Percentiles rank a stretch among this genome's conserved stretches.
phyloP scores from a whole-genome alignment of 805 yeast genomes.

The Metschnikowia santaceciliae region DNA sequence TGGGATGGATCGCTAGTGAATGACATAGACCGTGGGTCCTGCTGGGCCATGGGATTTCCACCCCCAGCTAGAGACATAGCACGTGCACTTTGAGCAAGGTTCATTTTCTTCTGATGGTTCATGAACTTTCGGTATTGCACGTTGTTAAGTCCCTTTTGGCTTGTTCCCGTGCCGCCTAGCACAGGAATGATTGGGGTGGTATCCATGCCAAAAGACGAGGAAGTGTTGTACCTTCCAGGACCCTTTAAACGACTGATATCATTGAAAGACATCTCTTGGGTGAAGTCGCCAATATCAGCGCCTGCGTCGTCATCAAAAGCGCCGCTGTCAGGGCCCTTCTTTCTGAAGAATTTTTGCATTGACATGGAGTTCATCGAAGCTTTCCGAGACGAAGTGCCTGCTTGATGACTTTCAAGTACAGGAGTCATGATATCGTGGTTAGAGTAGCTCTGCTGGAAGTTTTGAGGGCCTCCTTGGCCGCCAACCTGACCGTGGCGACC shows the following conservation, averaged over 20 bases:
- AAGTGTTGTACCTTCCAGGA: slow-evolving; percentile 54
- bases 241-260: slow-evolving; percentile 63
- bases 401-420: slow-evolving; percentile 8
- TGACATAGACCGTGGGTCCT: slow-evolving; percentile 32
- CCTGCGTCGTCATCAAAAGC: slow-evolving; percentile 38
- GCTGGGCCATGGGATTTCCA: slow-evolving; percentile 26
- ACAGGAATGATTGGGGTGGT: slow-evolving; percentile 78
- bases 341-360: slow-evolving; percentile 40
- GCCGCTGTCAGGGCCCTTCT: slow-evolving; percentile 28
- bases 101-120: slow-evolving; percentile 62
- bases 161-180: slow-evolving; percentile 32
- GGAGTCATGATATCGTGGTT: slow-evolving; percentile 30
- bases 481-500: slow-evolving; percentile 5
- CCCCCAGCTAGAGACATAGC: slow-evolving; percentile 41
- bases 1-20: slow-evolving; percentile 18
- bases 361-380: slow-evolving; percentile 36
- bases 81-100: slow-evolving; percentile 44
- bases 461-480: background rate
- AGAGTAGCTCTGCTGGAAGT: slow-evolving; percentile 7
- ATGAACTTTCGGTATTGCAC: slow-evolving; percentile 66
- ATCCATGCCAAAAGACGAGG: slow-evolving; percentile 35
- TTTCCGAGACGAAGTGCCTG: slow-evolving; percentile 22
- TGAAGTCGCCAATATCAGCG: slow-evolving; percentile 31
- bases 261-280: slow-evolving; percentile 50
- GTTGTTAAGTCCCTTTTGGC: slow-evolving; percentile 37